Evolutionary conservation across 495 filamentous ascomycete species (phyloP).

Genomic region (Xeromyces bisporus): DNA sequence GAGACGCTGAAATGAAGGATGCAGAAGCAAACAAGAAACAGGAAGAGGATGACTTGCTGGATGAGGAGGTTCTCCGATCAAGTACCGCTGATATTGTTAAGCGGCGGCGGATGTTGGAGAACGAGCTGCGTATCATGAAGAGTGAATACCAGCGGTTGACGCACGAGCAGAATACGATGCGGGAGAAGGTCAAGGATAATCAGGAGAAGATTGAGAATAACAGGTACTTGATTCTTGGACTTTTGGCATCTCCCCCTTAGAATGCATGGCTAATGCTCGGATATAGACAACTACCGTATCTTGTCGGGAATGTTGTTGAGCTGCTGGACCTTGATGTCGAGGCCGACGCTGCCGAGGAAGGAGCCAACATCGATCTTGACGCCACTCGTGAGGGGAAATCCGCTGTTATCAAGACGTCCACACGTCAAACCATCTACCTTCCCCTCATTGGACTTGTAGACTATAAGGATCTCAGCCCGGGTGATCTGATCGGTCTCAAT

Average conservation of each 20-base stretch:
- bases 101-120: conserved; percentile 73
- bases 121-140: conserved; percentile 96
- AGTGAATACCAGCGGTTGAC: conserved; percentile 88
- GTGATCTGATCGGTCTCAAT: conserved; percentile 94
- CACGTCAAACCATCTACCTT: conserved; percentile 95
- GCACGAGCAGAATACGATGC: conserved; percentile 88
- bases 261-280: neutral
- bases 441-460: conserved; percentile 96
- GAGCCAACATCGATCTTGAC: conserved; percentile 95
- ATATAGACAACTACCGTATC: conserved; percentile 83
- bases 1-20: conserved; percentile 81
- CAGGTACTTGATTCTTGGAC: conserved; percentile 38
- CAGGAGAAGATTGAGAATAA: conserved; percentile 98
- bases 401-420: conserved; percentile 99
- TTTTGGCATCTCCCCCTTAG: neutral
- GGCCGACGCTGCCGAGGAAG: conserved; percentile 89
- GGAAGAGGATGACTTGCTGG: conserved; percentile 62
- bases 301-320: conserved; percentile 96
- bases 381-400: conserved; percentile 94
- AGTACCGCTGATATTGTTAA: conserved; percentile 89
- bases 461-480: conserved; percentile 79
- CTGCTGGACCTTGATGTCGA: conserved; percentile 92
- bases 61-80: conserved; percentile 76
- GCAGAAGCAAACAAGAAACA: conserved; percentile 51
- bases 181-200: conserved; percentile 98